These are phyloP conservation scores for Colletotrichum orchidophilum DNA, from an alignment of 2,329 filamentous ascomycete species.

Conservation along the genomic window DNA sequence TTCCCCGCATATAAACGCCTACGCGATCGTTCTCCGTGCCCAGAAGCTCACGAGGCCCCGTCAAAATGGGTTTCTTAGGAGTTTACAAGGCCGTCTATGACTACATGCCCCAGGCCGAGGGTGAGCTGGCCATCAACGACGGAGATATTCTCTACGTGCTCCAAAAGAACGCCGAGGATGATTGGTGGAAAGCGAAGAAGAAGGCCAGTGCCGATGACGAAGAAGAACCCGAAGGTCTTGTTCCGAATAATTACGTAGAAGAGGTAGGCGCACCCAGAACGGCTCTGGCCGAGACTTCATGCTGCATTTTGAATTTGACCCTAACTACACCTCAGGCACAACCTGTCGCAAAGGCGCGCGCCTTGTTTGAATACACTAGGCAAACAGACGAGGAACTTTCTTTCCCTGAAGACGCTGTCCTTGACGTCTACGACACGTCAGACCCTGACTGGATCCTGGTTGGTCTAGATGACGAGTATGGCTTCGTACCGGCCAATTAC, in stretches of 20 bases:
- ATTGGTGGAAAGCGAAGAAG: slow-evolving; percentile 98
- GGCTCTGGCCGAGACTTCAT: background rate
- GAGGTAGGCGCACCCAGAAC: slow-evolving; percentile 64
- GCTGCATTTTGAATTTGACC: background rate
- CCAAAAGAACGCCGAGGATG: slow-evolving; percentile 79
- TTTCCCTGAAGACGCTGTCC: slow-evolving; percentile 85
- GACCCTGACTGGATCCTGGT: slow-evolving; percentile 98
- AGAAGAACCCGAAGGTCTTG: slow-evolving; percentile 88
- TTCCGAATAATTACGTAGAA: slow-evolving; percentile 95
- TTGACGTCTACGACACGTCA: slow-evolving; percentile 87
- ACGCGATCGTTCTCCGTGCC: background rate
- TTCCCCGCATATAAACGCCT: background rate
- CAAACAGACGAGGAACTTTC: slow-evolving; percentile 98
- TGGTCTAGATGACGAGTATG: slow-evolving; percentile 84
- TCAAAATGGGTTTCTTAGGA: slow-evolving; percentile 86
- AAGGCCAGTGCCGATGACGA: slow-evolving; percentile 84
- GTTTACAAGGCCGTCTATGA: slow-evolving; percentile 93
- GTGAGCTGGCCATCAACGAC: slow-evolving; percentile 85
- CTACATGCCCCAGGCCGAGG: slow-evolving; percentile 86
- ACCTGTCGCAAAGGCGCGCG: slow-evolving; percentile 74
- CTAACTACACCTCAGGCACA: slow-evolving; percentile 54
- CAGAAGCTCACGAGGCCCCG: too few relatives aligned
- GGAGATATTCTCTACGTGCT: slow-evolving; percentile 90
- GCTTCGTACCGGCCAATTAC: slow-evolving; percentile 96
- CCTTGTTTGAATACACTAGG: slow-evolving; percentile 97